Base-by-base conservation (phyloP, 345 rosid species). In the Sonneratia alba region DNA sequence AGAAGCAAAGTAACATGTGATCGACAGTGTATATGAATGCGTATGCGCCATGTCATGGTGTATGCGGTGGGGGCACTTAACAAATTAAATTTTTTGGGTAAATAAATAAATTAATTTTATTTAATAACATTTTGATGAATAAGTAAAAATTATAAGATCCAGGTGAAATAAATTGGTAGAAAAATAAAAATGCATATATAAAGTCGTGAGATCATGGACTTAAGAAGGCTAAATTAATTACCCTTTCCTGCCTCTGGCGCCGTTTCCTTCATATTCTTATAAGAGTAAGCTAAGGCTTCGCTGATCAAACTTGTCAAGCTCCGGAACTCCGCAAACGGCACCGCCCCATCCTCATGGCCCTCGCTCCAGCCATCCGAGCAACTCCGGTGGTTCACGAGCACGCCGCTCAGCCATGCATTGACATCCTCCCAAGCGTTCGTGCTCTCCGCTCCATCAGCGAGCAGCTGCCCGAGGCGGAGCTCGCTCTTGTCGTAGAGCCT, bases 351-450 rank as follows among this genome's bases (percentile, higher is more conserved):
- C 6, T 0, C 64, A 55, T 77, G 81, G 56, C 69, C 73, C 77
- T 85, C 80, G 3, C 9, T 70, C 73, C 85, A 77, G 13, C 91
- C 88, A 67, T 90, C 88, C 74, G 84, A 81, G 77, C 93, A 88
- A 75, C 85, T 82, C 79, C 78, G 71, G 64, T 85, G 96, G 73
- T 81, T 83, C 0, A 88, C 82, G 2, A 81, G 80, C 74, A 79
- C 85, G 42, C 88, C 77, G 36, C 89, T 88, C 37, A 91, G 72
- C 96, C 93, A 87, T 37, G 87, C 73, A 15, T 76, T 75, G 75
- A 79, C 86, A 71, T 90, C 91, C 32, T 87, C 87, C 1, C 63
- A 24, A 4, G 80, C 81, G 64, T 78, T 68, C 59, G 72, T 78
- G 48, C 62, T 78, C 59, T 9, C 67, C 13, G 5, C 16, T 1